Percentiles rank a stretch among this genome's conserved stretches.
These are phyloP conservation scores for Saussurea involucrata DNA, from an alignment of 129 eudicot species.

Conservation along the genomic window DNA sequence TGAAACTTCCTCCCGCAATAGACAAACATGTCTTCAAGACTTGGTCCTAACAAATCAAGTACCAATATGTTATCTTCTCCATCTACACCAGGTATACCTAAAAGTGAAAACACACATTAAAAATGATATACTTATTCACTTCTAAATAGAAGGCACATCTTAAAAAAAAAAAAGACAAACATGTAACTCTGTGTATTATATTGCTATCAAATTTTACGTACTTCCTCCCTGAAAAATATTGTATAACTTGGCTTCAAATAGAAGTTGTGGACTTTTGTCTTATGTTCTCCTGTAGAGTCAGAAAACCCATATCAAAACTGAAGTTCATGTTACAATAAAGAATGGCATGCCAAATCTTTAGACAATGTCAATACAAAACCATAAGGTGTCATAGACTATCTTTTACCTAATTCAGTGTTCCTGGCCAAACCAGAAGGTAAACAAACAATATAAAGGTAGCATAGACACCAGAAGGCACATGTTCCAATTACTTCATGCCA, in stretches of 20 bases:
- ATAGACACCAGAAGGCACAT: not conserved
- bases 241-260: conserved; percentile 94
- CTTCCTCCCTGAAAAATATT: conserved; percentile 96
- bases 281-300: conserved; percentile 71
- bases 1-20: conserved; percentile 94
- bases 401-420: not conserved
- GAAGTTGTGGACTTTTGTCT: conserved; percentile 90
- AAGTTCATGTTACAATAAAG: not conserved
- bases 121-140: not conserved
- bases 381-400: not conserved
- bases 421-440: not conserved
- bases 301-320: not conserved
- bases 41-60: conserved; percentile 91
- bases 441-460: not conserved
- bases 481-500: not conserved
- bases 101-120: conserved; percentile 6
- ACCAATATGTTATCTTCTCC: conserved; percentile 90
- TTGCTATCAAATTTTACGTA: conserved; percentile 33
- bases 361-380: not conserved
- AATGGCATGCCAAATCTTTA: not conserved
- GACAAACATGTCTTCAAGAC: conserved; percentile 93
- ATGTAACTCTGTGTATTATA: conserved; percentile 1
- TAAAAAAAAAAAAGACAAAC: not conserved
- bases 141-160: not conserved
- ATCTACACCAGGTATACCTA: conserved; percentile 93